phyloP scores from a whole-genome alignment of 179 eudicot species.

The Silene vulgaris region DNA sequence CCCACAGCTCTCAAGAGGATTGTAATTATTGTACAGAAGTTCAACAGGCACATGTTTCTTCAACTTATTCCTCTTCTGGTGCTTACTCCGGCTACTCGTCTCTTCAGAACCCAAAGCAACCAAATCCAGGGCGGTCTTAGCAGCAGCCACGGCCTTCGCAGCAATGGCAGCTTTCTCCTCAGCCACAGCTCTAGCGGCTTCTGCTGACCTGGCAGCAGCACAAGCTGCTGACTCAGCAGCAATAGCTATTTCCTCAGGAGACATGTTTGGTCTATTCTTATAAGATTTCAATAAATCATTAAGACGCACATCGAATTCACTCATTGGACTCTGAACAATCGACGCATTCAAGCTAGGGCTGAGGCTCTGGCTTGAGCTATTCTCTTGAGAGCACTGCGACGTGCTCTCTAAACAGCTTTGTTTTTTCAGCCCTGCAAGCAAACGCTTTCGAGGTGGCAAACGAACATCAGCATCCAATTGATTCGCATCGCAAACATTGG shows the following conservation, averaged over 20 bases:
- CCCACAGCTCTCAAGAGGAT: slow-evolving; percentile 35
- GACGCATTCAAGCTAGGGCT: slow-evolving; percentile 17
- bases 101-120: slow-evolving; percentile 47
- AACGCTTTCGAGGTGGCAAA: slow-evolving; percentile 81
- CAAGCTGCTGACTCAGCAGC: slow-evolving; percentile 52
- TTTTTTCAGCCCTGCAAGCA: slow-evolving; percentile 68
- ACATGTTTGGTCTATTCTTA: slow-evolving; percentile 48
- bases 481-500: slow-evolving; percentile 45
- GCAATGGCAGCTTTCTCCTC: slow-evolving; percentile 73
- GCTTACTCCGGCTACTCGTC: slow-evolving; percentile 30
- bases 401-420: slow-evolving; percentile 44
- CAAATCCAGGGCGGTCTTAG: slow-evolving; percentile 61
- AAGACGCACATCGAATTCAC: slow-evolving; percentile 45
- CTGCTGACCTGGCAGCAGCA: slow-evolving; percentile 51
- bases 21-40: slow-evolving; percentile 48
- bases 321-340: slow-evolving; percentile 20
- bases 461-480: slow-evolving; percentile 59
- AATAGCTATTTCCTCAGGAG: slow-evolving; percentile 56
- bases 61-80: slow-evolving; percentile 51
- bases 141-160: slow-evolving; percentile 67
- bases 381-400: slow-evolving; percentile 35
- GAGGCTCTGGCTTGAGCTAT: slow-evolving; percentile 15
- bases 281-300: slow-evolving; percentile 41
- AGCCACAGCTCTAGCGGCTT: slow-evolving; percentile 63
- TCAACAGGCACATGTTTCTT: slow-evolving; percentile 67